Evolutionary conservation across 148 eudicot genomes (phyloP), one percentile per base, ranked within the genome.

Genomic region (Nyssa sinensis): DNA sequence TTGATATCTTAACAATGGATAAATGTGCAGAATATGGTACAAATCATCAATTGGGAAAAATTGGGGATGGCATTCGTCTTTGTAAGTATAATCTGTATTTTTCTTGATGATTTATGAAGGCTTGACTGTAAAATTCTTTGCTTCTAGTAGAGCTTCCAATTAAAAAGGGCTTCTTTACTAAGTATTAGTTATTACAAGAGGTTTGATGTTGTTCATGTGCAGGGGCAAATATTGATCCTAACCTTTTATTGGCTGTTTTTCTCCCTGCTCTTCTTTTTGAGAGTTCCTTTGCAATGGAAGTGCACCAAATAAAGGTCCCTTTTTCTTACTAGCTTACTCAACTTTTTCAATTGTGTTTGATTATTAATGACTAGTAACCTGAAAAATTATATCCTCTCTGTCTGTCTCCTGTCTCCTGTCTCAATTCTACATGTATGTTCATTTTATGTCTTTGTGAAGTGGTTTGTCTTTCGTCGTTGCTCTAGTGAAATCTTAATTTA

Each of bases 241-340:
- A 90, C 33, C 97, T 95, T 67, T 82, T 95, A 65, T 78, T 95
- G 87, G 97, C 98, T 77, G 96, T 95, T 61, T 95, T 95, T 80
- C 98, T 95, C 49, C 98, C 98, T 37, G 98, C 96, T 17, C 96
- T 95, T 85, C 89, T 95, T 74, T 95, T 95, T 71, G 97, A 95
- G 82, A 92, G 98, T 82, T 89, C 98, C 64, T 92, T 90, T 82
- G 82, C 93, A 23, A 95, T 95, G 98, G 98, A 95, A 81, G 77
- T 90, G 76, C 98, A 95, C 84, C 98, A 95, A 86, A 95, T 95
- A 73, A 95, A 95, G 97, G 98, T 95, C 72, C 77, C 10, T 44
- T 24, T 57, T 64, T 14, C 77, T 37, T 74, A 30, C 17, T n/a
- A 12, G 12, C 16, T 3, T 66, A 70, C 29, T 69, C 57, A 33